Conservation (phyloP, 495 filamentous ascomycete species). For the Cladorrhinum samala region DNA sequence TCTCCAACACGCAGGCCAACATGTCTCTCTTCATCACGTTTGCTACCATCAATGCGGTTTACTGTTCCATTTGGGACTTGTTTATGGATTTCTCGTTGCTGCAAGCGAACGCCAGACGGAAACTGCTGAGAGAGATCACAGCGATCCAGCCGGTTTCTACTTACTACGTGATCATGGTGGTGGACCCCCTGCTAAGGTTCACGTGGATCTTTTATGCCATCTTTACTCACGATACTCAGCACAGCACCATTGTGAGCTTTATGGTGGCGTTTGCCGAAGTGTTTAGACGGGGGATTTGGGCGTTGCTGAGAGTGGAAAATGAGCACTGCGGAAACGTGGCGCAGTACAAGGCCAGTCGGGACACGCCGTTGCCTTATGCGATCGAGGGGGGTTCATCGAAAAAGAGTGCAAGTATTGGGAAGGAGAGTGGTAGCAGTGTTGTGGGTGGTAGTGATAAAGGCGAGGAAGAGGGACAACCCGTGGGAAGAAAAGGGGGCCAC, state of each 20-base stretch:
- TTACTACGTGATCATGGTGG: conserved; percentile 77
- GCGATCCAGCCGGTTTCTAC: conserved; percentile 69
- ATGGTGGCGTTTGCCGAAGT: conserved; percentile 71
- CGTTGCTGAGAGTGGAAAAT: conserved; percentile 90
- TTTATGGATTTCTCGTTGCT: conserved; percentile 90
- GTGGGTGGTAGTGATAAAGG: no score
- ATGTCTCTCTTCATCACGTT: conserved; percentile 69
- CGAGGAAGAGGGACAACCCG: no score
- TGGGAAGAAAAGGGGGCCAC: no score
- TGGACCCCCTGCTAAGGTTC: conserved; percentile 87
- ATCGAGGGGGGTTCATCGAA: conserved; percentile 37
- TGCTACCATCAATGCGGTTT: conserved; percentile 72
- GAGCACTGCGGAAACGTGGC: conserved; percentile 88
- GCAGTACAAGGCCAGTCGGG: conserved; percentile 73
- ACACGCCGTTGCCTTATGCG: conserved; percentile 74
- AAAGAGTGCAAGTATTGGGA: conserved; percentile 20
- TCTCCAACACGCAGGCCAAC: conserved; percentile 50
- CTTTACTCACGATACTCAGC: conserved; percentile 68
- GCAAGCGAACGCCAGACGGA: conserved; percentile 62
- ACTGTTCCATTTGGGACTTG: conserved; percentile 91
- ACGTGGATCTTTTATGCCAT: conserved; percentile 95
- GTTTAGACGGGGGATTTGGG: conserved; percentile 78
- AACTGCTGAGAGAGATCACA: conserved; percentile 70
- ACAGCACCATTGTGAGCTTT: conserved; percentile 73
- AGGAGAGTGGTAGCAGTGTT: neutral